Percentiles rank a stretch among this genome's conserved stretches.
Conservation (phyloP, 495 filamentous ascomycete species). For the Peziza echinospora region DNA sequence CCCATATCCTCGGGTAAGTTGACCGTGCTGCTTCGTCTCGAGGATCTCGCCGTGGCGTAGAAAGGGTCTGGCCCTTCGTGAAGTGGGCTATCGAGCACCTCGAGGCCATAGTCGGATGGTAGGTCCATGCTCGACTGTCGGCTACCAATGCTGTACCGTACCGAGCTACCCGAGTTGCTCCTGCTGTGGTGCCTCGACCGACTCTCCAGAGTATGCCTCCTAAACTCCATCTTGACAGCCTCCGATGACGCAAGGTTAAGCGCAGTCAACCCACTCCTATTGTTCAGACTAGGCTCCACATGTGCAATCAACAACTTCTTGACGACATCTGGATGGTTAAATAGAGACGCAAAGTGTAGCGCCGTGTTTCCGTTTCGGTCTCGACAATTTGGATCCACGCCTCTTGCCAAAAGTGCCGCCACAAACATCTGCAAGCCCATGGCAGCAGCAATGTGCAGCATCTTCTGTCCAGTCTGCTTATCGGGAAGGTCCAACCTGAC, state of each 20-base stretch:
- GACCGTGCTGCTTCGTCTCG: constrained; percentile 17
- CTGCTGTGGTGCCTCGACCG: constrained; percentile 38
- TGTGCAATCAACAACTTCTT: constrained; percentile 49
- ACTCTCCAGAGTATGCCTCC: constrained; percentile 27
- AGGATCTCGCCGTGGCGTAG: constrained; percentile 21
- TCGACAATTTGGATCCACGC: constrained; percentile 51
- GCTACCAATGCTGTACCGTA: constrained; percentile 29
- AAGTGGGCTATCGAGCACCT: constrained; percentile 24
- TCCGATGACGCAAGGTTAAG: constrained; percentile 48
- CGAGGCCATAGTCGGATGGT: constrained; percentile 37
- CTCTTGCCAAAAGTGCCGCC: constrained; percentile 57
- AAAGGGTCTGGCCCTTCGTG: constrained; percentile 28
- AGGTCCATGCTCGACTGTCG: constrained; percentile 43
- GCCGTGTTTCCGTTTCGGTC: constrained; percentile 69
- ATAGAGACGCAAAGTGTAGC: constrained; percentile 65
- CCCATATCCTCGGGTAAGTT: constrained; percentile 33
- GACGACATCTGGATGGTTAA: constrained; percentile 52
- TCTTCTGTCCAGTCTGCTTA: constrained; percentile 43
- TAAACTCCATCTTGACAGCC: constrained; percentile 25
- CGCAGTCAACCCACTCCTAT: constrained; percentile 46
- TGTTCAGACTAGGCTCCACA: constrained; percentile 49
- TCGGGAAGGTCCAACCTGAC: constrained; percentile 41
- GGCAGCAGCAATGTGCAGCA: constrained; percentile 62
- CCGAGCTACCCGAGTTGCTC: constrained; percentile 26
- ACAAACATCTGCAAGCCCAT: constrained; percentile 56